Evolutionary conservation across 768 basidiomycete species (phyloP).

Genomic region (Suillus ampliporus): DNA sequence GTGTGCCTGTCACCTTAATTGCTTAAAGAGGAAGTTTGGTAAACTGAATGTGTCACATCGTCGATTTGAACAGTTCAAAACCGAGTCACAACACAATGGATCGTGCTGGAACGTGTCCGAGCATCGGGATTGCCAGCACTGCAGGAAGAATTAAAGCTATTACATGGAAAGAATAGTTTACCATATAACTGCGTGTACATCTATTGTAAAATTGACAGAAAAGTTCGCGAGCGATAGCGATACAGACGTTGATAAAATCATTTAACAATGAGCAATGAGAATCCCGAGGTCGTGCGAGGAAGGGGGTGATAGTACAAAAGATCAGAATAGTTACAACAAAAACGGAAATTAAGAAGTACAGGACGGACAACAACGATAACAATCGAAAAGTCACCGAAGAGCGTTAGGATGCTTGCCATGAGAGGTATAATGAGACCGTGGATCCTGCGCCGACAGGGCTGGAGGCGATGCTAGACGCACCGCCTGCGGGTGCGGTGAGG

Average conservation of each 20-base stretch:
- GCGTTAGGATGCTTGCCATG: slow-evolving; percentile 55
- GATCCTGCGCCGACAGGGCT: slow-evolving; percentile 42
- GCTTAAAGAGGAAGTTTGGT: slow-evolving; percentile 31
- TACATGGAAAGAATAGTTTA: slow-evolving; percentile 36
- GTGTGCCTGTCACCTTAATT: slow-evolving; percentile 33
- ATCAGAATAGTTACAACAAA: slow-evolving; percentile 22
- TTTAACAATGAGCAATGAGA: slow-evolving; percentile 31
- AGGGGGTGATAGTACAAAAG: slow-evolving; percentile 25
- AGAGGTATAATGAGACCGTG: slow-evolving; percentile 43
- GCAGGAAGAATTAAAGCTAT: slow-evolving; percentile 19
- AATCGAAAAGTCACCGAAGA: slow-evolving; percentile 45
- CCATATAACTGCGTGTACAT: slow-evolving; percentile 32
- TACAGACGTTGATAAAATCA: slow-evolving; percentile 36
- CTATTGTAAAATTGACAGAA: slow-evolving; percentile 35
- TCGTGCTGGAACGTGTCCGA: neutral
- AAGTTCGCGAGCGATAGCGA: slow-evolving; percentile 36
- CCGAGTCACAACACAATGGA: slow-evolving; percentile 11
- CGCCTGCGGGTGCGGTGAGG: slow-evolving; percentile 44
- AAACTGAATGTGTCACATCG: slow-evolving; percentile 19
- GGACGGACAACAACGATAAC: slow-evolving; percentile 16
- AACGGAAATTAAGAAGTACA: slow-evolving; percentile 18
- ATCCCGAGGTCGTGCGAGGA: slow-evolving; percentile 34
- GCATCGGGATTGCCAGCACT: slow-evolving; percentile 5
- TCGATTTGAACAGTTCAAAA: neutral
- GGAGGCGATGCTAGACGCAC: slow-evolving; percentile 52